Conservation (phyloP, 768 basidiomycete genomes). For the Boletus speciosus region DNA sequence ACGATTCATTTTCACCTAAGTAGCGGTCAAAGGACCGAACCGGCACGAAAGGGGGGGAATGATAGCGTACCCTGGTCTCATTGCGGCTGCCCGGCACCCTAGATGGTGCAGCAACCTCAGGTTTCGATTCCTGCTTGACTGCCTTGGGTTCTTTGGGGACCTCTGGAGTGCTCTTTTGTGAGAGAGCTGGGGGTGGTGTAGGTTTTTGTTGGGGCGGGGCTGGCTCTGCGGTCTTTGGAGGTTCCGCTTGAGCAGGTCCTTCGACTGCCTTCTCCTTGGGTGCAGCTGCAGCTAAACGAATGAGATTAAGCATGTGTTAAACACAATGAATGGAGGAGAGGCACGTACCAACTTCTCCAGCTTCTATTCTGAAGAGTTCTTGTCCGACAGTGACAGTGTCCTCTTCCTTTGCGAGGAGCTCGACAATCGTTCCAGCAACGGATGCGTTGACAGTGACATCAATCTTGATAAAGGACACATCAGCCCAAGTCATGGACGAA, state of each 20-base stretch:
- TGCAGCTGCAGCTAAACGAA: slow-evolving; percentile 28
- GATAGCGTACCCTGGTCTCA: slow-evolving; percentile 73
- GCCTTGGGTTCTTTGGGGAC: slow-evolving; percentile 35
- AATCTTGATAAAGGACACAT: slow-evolving; percentile 52
- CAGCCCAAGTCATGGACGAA: neutral
- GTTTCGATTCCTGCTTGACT: slow-evolving; percentile 32
- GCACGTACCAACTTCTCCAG: slow-evolving; percentile 60
- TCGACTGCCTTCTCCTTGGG: slow-evolving; percentile 26
- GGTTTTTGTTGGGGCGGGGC: slow-evolving; percentile 47
- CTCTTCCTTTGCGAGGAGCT: slow-evolving; percentile 86
- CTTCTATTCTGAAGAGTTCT: slow-evolving; percentile 88
- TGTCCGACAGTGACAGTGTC: slow-evolving; percentile 94
- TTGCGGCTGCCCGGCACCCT: slow-evolving; percentile 54
- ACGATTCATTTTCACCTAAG: slow-evolving; percentile 94
- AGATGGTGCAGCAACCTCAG: slow-evolving; percentile 30
- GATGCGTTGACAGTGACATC: slow-evolving; percentile 97
- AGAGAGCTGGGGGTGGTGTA: slow-evolving; percentile 44
- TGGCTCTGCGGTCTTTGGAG: slow-evolving; percentile 37
- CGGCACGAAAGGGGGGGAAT: neutral
- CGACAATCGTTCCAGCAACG: slow-evolving; percentile 78
- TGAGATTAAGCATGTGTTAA: neutral
- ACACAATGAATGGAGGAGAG: neutral
- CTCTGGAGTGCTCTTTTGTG: slow-evolving; percentile 29
- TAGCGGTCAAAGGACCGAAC: neutral
- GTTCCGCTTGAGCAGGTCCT: slow-evolving; percentile 20